phyloP scores from a whole-genome alignment of 139 green algal genomes.

The Chara braunii region DNA sequence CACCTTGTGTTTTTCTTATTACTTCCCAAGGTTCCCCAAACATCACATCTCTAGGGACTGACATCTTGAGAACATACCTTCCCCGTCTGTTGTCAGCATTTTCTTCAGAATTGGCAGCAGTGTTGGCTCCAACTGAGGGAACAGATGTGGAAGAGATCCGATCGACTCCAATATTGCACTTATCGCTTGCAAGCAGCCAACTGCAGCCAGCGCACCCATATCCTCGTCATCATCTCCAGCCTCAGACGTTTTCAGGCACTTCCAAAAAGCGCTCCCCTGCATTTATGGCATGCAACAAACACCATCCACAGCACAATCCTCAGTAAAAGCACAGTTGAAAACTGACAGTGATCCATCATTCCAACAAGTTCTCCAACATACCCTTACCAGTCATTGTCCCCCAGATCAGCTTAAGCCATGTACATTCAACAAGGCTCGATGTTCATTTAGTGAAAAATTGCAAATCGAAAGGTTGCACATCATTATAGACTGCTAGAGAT shows the following conservation, averaged over 20 bases:
- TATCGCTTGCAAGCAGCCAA: conserved; percentile 78
- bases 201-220: conserved; percentile 54
- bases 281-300: neutral
- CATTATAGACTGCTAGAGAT: too few species aligned
- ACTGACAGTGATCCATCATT: too few species aligned
- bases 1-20: too few species aligned
- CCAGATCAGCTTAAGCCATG: too few species aligned
- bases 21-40: too few species aligned
- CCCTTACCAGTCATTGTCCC: too few species aligned
- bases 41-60: too few species aligned
- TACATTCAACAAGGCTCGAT: too few species aligned
- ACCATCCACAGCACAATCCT: neutral
- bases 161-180: conserved; percentile 82
- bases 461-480: too few species aligned
- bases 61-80: conserved; percentile 46
- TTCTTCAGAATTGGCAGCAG: conserved; percentile 77
- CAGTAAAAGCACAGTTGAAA: neutral
- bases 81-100: conserved; percentile 55
- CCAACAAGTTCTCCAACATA: too few species aligned
- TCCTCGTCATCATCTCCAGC: conserved; percentile 47
- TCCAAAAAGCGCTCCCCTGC: conserved; percentile 63
- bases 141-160: conserved; percentile 60
- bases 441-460: too few species aligned
- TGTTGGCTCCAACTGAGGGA: conserved; percentile 69
- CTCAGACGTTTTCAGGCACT: conserved; percentile 43